phyloP scores from a whole-genome alignment of 2,329 filamentous ascomycete species.

The Fusarium sp. region DNA sequence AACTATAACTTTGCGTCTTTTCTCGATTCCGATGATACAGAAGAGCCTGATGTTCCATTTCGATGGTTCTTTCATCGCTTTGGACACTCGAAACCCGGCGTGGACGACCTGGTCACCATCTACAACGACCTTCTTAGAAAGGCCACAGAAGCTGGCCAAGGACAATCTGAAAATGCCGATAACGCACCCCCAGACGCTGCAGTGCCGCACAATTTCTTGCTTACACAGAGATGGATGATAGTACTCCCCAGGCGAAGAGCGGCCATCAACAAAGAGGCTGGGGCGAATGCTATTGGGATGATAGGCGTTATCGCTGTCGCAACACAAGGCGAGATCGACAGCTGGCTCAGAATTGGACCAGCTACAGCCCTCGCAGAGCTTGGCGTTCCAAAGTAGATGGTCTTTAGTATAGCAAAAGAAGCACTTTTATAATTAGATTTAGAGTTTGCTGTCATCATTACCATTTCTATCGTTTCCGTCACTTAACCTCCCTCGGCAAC shows the following conservation, averaged over 20 bases:
- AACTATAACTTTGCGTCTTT: neutral
- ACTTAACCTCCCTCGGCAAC: fast-evolving
- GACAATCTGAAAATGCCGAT: neutral
- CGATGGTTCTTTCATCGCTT: neutral
- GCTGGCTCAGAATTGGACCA: neutral
- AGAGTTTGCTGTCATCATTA: neutral
- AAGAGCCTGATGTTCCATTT: neutral
- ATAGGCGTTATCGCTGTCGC: neutral
- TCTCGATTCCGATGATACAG: fast-evolving
- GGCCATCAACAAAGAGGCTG: neutral
- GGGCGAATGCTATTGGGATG: neutral
- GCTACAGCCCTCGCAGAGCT: neutral
- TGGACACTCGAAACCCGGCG: fast-evolving
- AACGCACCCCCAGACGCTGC: fast-evolving
- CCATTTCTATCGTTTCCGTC: neutral
- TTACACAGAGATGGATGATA: neutral
- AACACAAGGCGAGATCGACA: neutral
- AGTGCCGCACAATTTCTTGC: neutral
- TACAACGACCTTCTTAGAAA: neutral
- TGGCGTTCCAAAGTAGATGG: neutral
- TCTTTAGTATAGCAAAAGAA: fast-evolving
- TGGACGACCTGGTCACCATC: neutral
- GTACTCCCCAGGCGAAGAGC: neutral
- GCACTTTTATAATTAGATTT: neutral
- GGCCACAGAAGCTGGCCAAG: neutral